Evolutionary conservation across 805 yeast species (phyloP), one percentile per base, ranked within the genome.

Genomic region (Metschnikowia gelsemii): DNA sequence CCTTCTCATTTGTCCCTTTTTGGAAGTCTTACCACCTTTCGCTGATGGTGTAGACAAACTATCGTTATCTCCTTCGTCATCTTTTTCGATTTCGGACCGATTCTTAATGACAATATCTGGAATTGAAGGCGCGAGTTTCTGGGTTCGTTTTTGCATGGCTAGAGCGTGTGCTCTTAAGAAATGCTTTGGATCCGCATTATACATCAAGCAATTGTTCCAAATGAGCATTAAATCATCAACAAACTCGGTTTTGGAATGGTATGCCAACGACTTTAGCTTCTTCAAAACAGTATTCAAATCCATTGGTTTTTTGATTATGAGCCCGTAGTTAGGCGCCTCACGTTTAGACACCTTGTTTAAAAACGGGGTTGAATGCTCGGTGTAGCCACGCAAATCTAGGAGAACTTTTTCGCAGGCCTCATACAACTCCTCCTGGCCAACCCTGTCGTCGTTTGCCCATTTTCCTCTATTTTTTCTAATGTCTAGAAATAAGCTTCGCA

Each of bases 361-460:
- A 57, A 93, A 93, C 0, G 98, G 96, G 1, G 97, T 89, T 0
- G 97, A 89, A 63, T 93, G 98, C 57, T 93, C 97, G 0, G 99
- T 91, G 52, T 84, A 87, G 5, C 91, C 87, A 57, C 99, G 75
- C 23, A 93, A 68, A 55, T 93, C 98, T 49, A 82, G 68, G 0
- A 91, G 90, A 1, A 93, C 99, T 57, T 89, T 90, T 55, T 93
- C 99, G 56, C 97, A 91, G 0, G 97, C 96, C 54, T 95, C 99
- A 57, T 93, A 93, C 17, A 93, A 73, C 61, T 95, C 99, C 59
- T 93, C 99, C 64, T 93, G 99, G 5, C 99, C 99, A 32, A 93
- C 82, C 47, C 86, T 75, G 43, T 90, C 96, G 58, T 93, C 97
- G 43, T 87, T 87, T 7, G 97, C 95, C 99, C 99, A 93, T 64